Evolutionary conservation across 345 rosid genomes (phyloP).

Genomic region (Euphorbia lathyris): DNA sequence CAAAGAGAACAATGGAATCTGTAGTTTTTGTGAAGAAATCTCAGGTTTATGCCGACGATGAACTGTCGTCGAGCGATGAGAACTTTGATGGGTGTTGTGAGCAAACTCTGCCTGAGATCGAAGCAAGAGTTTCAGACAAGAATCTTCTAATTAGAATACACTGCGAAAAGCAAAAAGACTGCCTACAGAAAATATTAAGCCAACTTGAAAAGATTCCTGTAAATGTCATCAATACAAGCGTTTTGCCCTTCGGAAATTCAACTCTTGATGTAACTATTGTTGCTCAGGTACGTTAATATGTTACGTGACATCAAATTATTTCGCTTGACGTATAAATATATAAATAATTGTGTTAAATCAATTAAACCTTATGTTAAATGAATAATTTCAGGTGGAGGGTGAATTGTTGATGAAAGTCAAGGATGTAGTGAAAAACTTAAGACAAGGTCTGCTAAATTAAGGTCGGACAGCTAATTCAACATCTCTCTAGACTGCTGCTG

Average conservation of each 20-base stretch:
- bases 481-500: not conserved
- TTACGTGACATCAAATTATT: no score
- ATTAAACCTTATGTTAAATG: not conserved
- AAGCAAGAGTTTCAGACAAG: constrained; percentile 52
- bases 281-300: constrained; percentile 48
- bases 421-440: constrained; percentile 32
- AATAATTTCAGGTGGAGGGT: constrained; percentile 54
- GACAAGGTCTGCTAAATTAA: constrained; percentile 16
- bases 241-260: constrained; percentile 58
- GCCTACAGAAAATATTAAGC: constrained; percentile 35
- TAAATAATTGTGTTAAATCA: no score
- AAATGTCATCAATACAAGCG: constrained; percentile 36
- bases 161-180: constrained; percentile 50
- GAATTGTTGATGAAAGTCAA: constrained; percentile 20
- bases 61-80: constrained; percentile 35
- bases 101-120: constrained; percentile 53
- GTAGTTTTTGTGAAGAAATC: constrained; percentile 49
- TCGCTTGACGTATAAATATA: no score
- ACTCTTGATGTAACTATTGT: constrained; percentile 58
- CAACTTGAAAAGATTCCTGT: constrained; percentile 53
- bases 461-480: no score
- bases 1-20: constrained; percentile 49
- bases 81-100: constrained; percentile 7
- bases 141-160: constrained; percentile 64
- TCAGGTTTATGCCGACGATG: constrained; percentile 37